Evolutionary conservation across 176 grass and related monocot species (phyloP).

Genomic region (sorghum (Sorghum bicolor)): DNA sequence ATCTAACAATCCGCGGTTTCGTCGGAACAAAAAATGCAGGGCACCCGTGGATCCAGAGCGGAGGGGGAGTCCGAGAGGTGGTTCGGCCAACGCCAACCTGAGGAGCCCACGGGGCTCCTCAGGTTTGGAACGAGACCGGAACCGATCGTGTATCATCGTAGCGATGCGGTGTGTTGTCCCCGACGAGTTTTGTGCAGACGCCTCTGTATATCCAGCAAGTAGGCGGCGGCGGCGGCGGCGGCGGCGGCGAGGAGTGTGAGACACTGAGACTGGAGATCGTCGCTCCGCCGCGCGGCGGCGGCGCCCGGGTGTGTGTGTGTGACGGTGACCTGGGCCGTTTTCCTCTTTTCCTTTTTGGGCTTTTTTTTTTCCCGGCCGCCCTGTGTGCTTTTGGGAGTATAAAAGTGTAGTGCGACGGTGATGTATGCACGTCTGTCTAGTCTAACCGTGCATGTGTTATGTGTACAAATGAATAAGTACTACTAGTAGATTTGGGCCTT

Average conservation of each 20-base stretch:
- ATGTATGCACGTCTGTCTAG: background rate
- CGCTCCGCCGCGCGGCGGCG: background rate
- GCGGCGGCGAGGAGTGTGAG: background rate
- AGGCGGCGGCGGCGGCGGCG: background rate
- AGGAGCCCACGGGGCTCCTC: too few relatives aligned
- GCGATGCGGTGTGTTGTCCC: background rate
- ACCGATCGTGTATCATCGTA: background rate
- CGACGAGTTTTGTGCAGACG: background rate
- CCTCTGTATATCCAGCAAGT: constrained; percentile 3
- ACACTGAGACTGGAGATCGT: background rate
- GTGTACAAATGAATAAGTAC: constrained; percentile 17
- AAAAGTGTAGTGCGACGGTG: background rate
- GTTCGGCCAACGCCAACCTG: constrained; percentile 35
- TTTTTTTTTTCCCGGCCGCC: constrained; percentile 17
- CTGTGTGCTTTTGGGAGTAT: constrained; percentile 28
- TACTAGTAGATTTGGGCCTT: background rate
- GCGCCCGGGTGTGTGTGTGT: background rate
- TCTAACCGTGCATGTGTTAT: constrained; percentile 26
- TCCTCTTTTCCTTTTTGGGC: background rate
- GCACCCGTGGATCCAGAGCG: constrained; percentile 73
- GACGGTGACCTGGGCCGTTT: constrained; percentile 6
- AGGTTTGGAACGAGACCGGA: background rate
- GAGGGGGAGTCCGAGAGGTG: constrained; percentile 29
- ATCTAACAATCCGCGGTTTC: background rate
- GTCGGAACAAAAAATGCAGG: constrained; percentile 22